Conservation (phyloP, 108 stramenopile genomes). For the Nitzschia palea region DNA sequence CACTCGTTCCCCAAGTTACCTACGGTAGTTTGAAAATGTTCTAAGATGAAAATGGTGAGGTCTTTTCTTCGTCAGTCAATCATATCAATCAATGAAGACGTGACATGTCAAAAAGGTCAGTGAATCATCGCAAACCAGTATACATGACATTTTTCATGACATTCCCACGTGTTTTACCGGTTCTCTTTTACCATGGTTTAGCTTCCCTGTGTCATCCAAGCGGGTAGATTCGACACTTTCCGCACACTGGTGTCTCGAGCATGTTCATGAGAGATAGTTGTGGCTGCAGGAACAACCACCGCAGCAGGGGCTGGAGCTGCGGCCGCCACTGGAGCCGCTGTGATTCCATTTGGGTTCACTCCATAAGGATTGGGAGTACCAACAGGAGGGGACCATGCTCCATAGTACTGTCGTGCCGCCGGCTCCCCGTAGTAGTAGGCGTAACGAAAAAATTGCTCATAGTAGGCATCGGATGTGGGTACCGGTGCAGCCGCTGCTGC, state of each 20-base stretch:
- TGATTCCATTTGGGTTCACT: conserved; percentile 43
- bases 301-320: conserved; percentile 27
- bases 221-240: conserved; percentile 85
- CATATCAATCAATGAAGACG: no score
- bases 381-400: conserved; percentile 85
- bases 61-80: no score
- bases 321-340: conserved; percentile 40
- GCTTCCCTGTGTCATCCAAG: conserved; percentile 82
- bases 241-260: conserved; percentile 76
- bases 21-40: no score
- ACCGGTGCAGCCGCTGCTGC: conserved; percentile 30
- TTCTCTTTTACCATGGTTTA: conserved; percentile 5
- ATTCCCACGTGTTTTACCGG: background rate
- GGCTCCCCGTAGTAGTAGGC: conserved; percentile 80
- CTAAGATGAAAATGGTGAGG: no score
- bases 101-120: no score
- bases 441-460: conserved; percentile 89
- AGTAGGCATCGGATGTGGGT: conserved; percentile 79
- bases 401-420: conserved; percentile 85
- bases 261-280: conserved; percentile 8
- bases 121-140: no score
- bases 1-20: no score
- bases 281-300: conserved; percentile 16
- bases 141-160: background rate
- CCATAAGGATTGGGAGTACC: conserved; percentile 90